phyloP scores from a whole-genome alignment of 495 filamentous ascomycete species.

The Apodospora peruviana region DNA sequence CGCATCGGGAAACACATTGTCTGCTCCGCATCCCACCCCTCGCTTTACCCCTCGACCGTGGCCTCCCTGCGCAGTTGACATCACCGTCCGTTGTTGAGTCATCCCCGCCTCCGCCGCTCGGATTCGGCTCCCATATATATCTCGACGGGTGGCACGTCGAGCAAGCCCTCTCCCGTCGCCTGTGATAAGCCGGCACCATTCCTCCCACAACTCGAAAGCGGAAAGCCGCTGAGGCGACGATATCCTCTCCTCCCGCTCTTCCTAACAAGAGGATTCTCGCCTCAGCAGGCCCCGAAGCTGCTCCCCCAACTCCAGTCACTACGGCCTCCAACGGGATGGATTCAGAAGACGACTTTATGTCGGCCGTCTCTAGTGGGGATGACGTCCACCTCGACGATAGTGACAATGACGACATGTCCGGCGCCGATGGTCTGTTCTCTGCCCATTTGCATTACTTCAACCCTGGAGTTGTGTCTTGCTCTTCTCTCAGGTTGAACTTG shows the following conservation, averaged over 20 bases:
- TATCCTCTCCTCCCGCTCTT: slow-evolving; percentile 37
- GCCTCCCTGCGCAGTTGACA: not conserved
- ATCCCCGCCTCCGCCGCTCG: not conserved
- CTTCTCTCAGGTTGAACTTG: not conserved
- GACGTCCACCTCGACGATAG: slow-evolving; percentile 75
- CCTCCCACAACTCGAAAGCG: slow-evolving; percentile 73
- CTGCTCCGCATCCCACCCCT: not conserved
- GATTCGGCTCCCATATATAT: not conserved
- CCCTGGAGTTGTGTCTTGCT: not conserved
- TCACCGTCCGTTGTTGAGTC: not conserved
- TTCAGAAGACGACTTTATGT: slow-evolving; percentile 95
- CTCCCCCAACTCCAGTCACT: slow-evolving; percentile 55
- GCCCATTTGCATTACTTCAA: not conserved
- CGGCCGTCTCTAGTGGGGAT: slow-evolving; percentile 69
- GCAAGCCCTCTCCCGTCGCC: slow-evolving; percentile 1
- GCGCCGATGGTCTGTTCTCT: slow-evolving; percentile 59
- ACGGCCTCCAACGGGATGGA: slow-evolving; percentile 67
- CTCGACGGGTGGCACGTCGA: slow-evolving; percentile 7
- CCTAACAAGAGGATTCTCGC: slow-evolving; percentile 49
- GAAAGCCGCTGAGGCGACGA: slow-evolving; percentile 79
- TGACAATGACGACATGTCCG: slow-evolving; percentile 66
- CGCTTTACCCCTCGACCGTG: not conserved
- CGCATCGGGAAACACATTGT: too few species aligned
- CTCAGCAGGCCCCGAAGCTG: slow-evolving; percentile 40
- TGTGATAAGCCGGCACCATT: slow-evolving; percentile 44